Evolutionary conservation across 192 early-diverging fungal genomes (phyloP), one percentile per base, ranked within the genome.

Genomic region (Podila clonocystis): DNA sequence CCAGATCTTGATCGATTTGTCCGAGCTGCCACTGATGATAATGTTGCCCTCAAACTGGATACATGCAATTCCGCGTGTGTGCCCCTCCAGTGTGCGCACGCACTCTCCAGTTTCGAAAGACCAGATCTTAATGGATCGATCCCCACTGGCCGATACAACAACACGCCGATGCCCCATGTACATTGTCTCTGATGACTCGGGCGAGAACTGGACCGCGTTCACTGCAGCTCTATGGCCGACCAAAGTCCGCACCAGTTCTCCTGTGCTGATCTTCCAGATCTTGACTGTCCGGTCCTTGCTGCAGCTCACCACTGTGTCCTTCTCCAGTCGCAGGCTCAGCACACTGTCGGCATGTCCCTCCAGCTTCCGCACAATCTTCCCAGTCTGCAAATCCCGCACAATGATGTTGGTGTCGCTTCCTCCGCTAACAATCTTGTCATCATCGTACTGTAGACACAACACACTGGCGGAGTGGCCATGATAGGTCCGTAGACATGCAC

Each of bases 21-120:
- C 94, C 65, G 91, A 94, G 31, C 93, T 94, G 29, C 97, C 97
- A 31, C 93, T 94, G 11, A 94, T 91, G 67, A 97, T 94, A 36
- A 85, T 79, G 11, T 87, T 85, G 36, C 95, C 96, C 67, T 98
- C 95, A 84, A 93, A 97, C 67, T 96, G 94, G 8, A 97, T 87
- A 68, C 96, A 96, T 0, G 96, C 96, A 17, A 98, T 89, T 22
- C 96, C 96, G 8, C 94, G 89, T 5, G 80, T 74, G 77, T 97
- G 95, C 8, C 93, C 95, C 15, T 75, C 73, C 61, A 95, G 87
- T 59, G 85, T 89, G 36, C 85, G 85, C n/a, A 93, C 36, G 38
- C 87, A 89, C 50, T 85, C 61, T 58, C 94, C 95, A 3, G 89
- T 90, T 24, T 65, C 52, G 29, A 96, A 77, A 59, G 93, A 77